phyloP scores from a whole-genome alignment of 257 asterid species.

The Solanum piurae region DNA sequence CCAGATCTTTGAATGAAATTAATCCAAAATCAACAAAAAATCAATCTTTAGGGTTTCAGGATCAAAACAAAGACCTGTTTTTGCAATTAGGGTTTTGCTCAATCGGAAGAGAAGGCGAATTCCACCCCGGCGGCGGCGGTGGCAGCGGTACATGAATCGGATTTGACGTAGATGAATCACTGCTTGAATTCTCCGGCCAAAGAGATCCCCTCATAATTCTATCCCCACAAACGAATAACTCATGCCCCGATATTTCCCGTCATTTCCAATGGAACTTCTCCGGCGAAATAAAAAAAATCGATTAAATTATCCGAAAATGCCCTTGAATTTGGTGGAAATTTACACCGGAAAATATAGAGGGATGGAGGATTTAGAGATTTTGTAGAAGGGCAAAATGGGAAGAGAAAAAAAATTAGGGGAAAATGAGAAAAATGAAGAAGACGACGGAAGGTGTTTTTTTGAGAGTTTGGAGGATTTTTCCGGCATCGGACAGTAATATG shows the following conservation, averaged over 20 bases:
- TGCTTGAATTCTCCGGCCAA: conserved; percentile 48
- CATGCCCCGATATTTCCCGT: conserved; percentile 23
- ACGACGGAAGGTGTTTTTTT: not conserved
- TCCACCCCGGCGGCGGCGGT: conserved; percentile 5
- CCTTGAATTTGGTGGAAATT: conserved; percentile 17
- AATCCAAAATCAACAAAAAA: not conserved
- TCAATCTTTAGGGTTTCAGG: conserved; percentile 18
- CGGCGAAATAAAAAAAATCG: not conserved
- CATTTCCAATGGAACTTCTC: conserved; percentile 6
- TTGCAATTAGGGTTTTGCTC: conserved; percentile 25
- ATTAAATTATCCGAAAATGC: conserved; percentile 11
- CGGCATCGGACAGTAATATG: conserved; percentile 27
- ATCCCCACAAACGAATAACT: conserved; percentile 54
- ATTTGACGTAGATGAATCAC: conserved; percentile 24
- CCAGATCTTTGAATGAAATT: conserved; percentile 19
- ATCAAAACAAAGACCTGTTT: conserved; percentile 28
- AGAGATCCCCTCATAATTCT: conserved; percentile 17
- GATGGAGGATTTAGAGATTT: conserved; percentile 14
- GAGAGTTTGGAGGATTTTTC: conserved; percentile 7
- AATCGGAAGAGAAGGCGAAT: conserved; percentile 17
- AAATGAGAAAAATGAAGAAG: conserved; percentile 9
- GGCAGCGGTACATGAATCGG: conserved; percentile 9
- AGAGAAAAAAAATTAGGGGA: not conserved
- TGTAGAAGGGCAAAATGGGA: conserved; percentile 24
- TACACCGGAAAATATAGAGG: not conserved